phyloP scores from a whole-genome alignment of 1,139 yeast species.

The Nakaseomyces nivariensis region DNA sequence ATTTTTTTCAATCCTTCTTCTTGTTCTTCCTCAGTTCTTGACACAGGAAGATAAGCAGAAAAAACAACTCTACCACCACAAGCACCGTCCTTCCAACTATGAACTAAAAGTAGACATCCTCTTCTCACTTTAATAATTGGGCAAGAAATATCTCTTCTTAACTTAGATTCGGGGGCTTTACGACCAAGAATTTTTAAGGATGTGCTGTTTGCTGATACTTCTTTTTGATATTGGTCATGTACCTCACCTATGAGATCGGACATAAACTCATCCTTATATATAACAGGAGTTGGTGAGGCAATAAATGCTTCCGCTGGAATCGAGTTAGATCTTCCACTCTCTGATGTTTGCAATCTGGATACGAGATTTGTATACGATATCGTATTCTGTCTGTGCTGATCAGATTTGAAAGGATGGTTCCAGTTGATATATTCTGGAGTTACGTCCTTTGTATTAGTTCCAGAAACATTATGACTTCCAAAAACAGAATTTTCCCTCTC shows the following conservation, averaged over 20 bases:
- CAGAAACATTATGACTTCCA: slow-evolving; percentile 4
- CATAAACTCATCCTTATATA: slow-evolving; percentile 14
- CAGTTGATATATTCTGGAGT: slow-evolving; percentile 1
- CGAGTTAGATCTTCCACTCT: slow-evolving; percentile 5
- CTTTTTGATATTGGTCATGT: slow-evolving; percentile 19
- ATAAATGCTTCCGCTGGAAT: slow-evolving; percentile 4
- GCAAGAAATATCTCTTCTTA: slow-evolving; percentile 17
- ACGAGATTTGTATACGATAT: slow-evolving; percentile 2
- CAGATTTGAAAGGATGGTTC: slow-evolving; percentile 4
- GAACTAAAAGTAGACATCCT: slow-evolving; percentile 21
- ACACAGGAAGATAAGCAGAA: slow-evolving; percentile 22
- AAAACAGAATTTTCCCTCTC: slow-evolving; percentile 6
- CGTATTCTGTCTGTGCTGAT: background rate
- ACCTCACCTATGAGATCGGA: slow-evolving; percentile 18
- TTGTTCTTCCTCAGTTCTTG: slow-evolving; percentile 9
- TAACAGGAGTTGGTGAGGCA: background rate
- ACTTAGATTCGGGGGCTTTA: slow-evolving; percentile 21
- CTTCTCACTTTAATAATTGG: slow-evolving; percentile 23
- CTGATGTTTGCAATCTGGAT: slow-evolving; percentile 7
- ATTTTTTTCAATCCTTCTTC: slow-evolving; percentile 5
- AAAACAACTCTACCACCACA: slow-evolving; percentile 27
- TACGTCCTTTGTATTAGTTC: slow-evolving; percentile 3
- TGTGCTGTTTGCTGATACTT: slow-evolving; percentile 14
- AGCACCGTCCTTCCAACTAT: slow-evolving; percentile 25
- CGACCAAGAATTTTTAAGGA: slow-evolving; percentile 22